Percentiles rank a stretch among this genome's conserved stretches.
phyloP scores from a whole-genome alignment of 345 rosid genomes.

The Heritiera fomes region DNA sequence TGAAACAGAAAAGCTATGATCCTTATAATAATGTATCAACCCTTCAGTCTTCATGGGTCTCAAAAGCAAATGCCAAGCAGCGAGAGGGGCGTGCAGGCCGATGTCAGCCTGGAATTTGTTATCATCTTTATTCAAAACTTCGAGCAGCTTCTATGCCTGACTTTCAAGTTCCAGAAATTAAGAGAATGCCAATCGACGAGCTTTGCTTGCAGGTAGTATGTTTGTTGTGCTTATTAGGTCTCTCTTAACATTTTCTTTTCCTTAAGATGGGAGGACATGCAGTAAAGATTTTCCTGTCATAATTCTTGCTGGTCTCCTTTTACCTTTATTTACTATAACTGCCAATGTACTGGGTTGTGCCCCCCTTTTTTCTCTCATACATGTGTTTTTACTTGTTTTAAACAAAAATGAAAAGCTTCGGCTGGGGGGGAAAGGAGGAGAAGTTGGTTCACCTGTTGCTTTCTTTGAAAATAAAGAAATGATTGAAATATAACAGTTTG shows the following conservation, averaged over 20 bases:
- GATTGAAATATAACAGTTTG: conserved; percentile 23
- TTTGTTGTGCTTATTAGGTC: neutral
- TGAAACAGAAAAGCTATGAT: conserved; percentile 96
- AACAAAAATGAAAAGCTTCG: neutral
- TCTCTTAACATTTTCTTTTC: neutral
- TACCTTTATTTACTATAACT: neutral
- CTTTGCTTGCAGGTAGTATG: conserved; percentile 82
- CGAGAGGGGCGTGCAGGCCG: conserved; percentile 97
- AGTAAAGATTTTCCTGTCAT: neutral
- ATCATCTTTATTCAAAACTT: conserved; percentile 81
- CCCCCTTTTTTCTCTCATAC: neutral
- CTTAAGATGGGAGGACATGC: neutral
- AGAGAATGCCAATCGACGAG: conserved; percentile 91
- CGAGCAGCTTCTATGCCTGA: conserved; percentile 82
- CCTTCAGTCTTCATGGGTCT: conserved; percentile 88
- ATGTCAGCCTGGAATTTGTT: conserved; percentile 91
- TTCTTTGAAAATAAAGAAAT: neutral
- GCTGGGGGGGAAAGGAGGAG: too few relatives aligned
- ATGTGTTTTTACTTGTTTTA: neutral
- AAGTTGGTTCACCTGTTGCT: neutral
- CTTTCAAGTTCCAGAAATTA: conserved; percentile 87
- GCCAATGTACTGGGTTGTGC: neutral
- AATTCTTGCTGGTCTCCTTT: neutral
- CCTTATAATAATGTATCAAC: conserved; percentile 88
- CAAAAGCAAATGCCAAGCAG: conserved; percentile 95